Evolutionary conservation across 331 rosid genomes (phyloP).

Genomic region (Rhamnella rubrinervis): DNA sequence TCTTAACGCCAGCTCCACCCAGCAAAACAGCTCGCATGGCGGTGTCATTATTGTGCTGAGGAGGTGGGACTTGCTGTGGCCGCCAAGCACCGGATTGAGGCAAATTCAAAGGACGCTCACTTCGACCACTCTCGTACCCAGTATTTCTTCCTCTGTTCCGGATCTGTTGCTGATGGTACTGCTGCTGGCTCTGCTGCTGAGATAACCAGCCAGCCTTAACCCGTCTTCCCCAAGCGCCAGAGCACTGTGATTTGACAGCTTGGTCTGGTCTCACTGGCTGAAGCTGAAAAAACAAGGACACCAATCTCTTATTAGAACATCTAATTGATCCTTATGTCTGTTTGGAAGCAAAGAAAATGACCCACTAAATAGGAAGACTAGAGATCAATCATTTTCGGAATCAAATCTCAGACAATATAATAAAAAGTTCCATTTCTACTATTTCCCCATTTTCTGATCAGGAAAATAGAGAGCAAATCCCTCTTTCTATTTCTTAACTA

Average conservation of each 20-base stretch:
- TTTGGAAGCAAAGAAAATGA: background rate
- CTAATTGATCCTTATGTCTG: too few relatives aligned
- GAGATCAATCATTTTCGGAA: background rate
- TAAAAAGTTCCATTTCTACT: background rate
- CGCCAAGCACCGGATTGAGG: constrained; percentile 53
- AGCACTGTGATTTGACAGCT: constrained; percentile 34
- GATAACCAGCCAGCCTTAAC: constrained; percentile 36
- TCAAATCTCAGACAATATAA: background rate
- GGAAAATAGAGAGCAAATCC: too few relatives aligned
- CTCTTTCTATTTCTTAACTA: background rate
- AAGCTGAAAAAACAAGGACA: constrained; percentile 23
- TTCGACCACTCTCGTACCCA: constrained; percentile 30
- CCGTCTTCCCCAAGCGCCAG: constrained; percentile 41
- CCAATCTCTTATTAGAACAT: background rate
- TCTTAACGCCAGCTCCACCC: constrained; percentile 45
- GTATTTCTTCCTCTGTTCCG: constrained; percentile 30
- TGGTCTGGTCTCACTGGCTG: constrained; percentile 36
- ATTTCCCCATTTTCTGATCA: too few relatives aligned
- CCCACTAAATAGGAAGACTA: background rate
- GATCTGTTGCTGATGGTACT: constrained; percentile 27
- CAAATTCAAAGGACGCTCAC: constrained; percentile 26
- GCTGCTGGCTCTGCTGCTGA: constrained; percentile 32
- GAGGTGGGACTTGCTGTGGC: constrained; percentile 35
- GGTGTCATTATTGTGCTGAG: constrained; percentile 17
- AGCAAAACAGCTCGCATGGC: constrained; percentile 25